Conservation (phyloP, 768 basidiomycete genomes). For the Termitomyces sp. region DNA sequence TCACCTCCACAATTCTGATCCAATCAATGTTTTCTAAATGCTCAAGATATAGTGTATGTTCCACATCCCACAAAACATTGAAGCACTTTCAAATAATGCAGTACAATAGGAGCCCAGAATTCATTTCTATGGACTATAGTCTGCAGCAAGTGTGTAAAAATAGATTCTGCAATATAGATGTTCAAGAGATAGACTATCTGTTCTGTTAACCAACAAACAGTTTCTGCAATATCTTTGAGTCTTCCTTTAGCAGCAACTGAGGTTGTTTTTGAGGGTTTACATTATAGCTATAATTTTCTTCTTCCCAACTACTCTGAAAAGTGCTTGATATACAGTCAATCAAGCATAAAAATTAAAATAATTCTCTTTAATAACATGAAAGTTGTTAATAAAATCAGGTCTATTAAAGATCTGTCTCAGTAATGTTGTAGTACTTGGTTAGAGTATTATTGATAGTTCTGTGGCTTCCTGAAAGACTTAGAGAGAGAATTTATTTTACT, state of each 20-base stretch:
- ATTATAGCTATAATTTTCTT: conserved; percentile 53
- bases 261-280: conserved; percentile 28
- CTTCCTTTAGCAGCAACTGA: conserved; percentile 48
- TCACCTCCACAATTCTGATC: conserved; percentile 62
- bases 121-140: conserved; percentile 48
- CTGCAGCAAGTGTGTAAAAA: conserved; percentile 63
- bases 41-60: conserved; percentile 77
- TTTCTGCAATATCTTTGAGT: conserved; percentile 59
- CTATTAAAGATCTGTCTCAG: conserved; percentile 49
- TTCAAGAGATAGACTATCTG: conserved; percentile 51
- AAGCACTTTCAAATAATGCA: conserved; percentile 81
- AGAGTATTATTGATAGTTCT: no score
- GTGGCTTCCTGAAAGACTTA: no score
- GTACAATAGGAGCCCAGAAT: conserved; percentile 59
- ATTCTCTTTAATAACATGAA: conserved; percentile 31
- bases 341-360: conserved; percentile 39
- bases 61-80: conserved; percentile 54
- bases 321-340: conserved; percentile 64
- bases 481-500: no score
- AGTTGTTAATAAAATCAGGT: conserved; percentile 40
- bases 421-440: conserved; percentile 40
- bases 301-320: conserved; percentile 59
- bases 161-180: conserved; percentile 44
- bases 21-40: conserved; percentile 62
- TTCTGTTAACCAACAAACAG: conserved; percentile 72